These are phyloP conservation scores for Fusarium secorum DNA, from an alignment of 2,329 filamentous ascomycete species.

Conservation along the genomic window DNA sequence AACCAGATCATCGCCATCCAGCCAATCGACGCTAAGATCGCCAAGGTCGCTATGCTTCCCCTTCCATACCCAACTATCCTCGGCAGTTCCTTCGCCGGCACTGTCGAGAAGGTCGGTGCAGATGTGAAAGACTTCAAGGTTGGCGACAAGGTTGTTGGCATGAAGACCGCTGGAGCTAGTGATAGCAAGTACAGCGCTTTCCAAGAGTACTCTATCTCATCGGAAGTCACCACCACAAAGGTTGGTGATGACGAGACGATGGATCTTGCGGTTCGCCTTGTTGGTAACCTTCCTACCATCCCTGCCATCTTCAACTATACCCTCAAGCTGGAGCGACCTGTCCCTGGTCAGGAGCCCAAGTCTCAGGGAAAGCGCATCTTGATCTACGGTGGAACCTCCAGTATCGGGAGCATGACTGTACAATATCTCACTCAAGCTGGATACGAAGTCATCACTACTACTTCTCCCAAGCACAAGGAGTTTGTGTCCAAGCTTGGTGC, in stretches of 20 bases:
- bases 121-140: conserved; percentile 17
- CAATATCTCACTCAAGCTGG: conserved; percentile 31
- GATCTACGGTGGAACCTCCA: conserved; percentile 31
- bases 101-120: conserved; percentile 9
- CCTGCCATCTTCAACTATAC: conserved; percentile 27
- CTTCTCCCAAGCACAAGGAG: conserved; percentile 23
- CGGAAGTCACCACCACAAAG: conserved; percentile 14
- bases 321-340: conserved; percentile 19
- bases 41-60: conserved; percentile 31
- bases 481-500: conserved; percentile 27
- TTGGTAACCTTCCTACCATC: conserved; percentile 29
- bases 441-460: conserved; percentile 30
- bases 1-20: conserved; percentile 31
- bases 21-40: conserved; percentile 33
- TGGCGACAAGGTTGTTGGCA: conserved; percentile 27
- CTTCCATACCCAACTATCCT: conserved; percentile 24
- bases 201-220: conserved; percentile 21
- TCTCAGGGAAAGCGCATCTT: conserved; percentile 18
- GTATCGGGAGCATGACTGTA: conserved; percentile 24
- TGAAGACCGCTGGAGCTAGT: conserved; percentile 24
- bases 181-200: conserved; percentile 31
- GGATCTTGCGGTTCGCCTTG: conserved; percentile 24
- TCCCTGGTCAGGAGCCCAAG: background rate
- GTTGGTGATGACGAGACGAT: conserved; percentile 1
- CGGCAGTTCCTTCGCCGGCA: conserved; percentile 28